Percentiles rank a stretch among this genome's conserved stretches.
Evolutionary conservation across 108 stramenopile genomes (phyloP).

Genomic region (Cyclotella cryptica): DNA sequence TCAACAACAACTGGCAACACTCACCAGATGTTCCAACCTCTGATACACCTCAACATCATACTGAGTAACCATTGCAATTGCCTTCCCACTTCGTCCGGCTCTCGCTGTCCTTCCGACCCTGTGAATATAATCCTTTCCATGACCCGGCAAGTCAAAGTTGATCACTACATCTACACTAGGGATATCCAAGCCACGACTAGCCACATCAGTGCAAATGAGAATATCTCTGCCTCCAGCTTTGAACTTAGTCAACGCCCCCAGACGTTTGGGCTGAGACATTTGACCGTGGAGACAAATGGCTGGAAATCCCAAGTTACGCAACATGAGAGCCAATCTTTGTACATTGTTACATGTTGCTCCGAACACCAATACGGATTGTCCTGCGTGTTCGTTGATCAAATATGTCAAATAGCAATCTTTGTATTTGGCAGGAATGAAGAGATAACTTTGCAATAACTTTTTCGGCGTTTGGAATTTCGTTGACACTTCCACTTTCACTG

Average conservation of each 20-base stretch:
- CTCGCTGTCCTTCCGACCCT: constrained; percentile 97
- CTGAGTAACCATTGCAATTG: constrained; percentile 98
- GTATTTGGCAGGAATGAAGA: constrained; percentile 99
- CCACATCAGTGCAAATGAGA: constrained; percentile 99
- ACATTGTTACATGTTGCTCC: constrained; percentile 98
- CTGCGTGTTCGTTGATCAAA: constrained; percentile 95
- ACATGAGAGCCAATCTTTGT: constrained; percentile 90
- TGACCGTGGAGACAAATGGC: constrained; percentile 98
- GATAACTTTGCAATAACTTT: constrained; percentile 94
- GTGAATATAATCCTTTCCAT: constrained; percentile 98
- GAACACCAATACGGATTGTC: constrained; percentile 96
- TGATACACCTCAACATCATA: constrained; percentile 99
- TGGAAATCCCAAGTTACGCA: constrained; percentile 97
- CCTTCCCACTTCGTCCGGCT: constrained; percentile 95
- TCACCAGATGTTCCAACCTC: constrained; percentile 87
- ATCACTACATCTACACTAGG: constrained; percentile 96
- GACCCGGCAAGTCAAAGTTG: constrained; percentile 96
- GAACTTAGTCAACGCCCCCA: constrained; percentile 96
- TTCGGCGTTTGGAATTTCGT: constrained; percentile 97
- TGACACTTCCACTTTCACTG: constrained; percentile 92
- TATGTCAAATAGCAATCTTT: constrained; percentile 99
- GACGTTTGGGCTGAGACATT: constrained; percentile 97
- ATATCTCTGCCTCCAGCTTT: constrained; percentile 84
- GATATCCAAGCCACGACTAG: constrained; percentile 95
- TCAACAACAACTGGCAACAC: constrained; percentile 5